These are phyloP conservation scores for Boletus pseudopeckii DNA, from an alignment of 768 basidiomycete genomes.

Conservation along the genomic window DNA sequence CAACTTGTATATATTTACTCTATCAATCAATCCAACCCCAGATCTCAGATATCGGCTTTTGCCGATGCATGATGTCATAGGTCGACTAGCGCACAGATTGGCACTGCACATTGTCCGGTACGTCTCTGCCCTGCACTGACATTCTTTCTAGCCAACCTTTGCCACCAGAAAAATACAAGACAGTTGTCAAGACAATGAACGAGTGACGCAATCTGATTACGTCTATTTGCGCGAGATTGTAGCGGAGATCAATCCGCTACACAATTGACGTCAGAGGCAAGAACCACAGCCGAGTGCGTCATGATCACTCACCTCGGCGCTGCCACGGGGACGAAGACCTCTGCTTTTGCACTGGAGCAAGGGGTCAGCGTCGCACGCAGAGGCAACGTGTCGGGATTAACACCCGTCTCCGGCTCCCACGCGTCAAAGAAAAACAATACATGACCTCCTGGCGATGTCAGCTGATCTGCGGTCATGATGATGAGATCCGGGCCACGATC, in stretches of 20 bases:
- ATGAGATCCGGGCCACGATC: slow-evolving; percentile 15
- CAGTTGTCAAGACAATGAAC: slow-evolving; percentile 34
- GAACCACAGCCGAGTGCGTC: slow-evolving; percentile 17
- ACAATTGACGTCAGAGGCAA: slow-evolving; percentile 28
- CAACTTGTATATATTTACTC: slow-evolving; percentile 38
- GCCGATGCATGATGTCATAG: slow-evolving; percentile 32
- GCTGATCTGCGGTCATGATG: slow-evolving; percentile 1
- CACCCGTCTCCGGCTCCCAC: no score
- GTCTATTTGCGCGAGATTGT: slow-evolving; percentile 48
- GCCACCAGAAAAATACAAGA: neutral
- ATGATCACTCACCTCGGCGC: slow-evolving; percentile 69
- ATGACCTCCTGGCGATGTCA: no score
- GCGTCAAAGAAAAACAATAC: no score
- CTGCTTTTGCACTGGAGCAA: slow-evolving; percentile 58
- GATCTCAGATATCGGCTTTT: slow-evolving; percentile 34
- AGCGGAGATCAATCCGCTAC: slow-evolving; percentile 59
- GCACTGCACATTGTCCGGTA: neutral
- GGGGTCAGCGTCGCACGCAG: no score
- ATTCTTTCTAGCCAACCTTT: no score
- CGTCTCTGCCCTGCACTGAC: no score
- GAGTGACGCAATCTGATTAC: slow-evolving; percentile 30
- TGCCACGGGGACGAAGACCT: slow-evolving; percentile 83
- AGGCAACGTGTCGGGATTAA: no score
- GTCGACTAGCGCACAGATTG: slow-evolving; percentile 7
- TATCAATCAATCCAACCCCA: slow-evolving; percentile 27